Conservation (phyloP, 257 asterid genomes). For the Solanum sitiens region DNA sequence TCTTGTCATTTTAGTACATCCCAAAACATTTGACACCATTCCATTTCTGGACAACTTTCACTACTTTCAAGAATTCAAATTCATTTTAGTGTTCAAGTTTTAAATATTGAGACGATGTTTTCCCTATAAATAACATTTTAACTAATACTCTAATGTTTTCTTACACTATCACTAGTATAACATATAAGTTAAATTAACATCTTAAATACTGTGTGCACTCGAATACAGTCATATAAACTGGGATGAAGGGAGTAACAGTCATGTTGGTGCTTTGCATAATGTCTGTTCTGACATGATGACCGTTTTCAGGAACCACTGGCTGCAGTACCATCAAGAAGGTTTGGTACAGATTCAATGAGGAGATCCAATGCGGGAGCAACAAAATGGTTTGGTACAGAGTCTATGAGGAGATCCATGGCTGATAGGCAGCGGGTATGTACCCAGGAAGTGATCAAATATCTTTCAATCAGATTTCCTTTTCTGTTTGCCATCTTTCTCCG, state of each 20-base stretch:
- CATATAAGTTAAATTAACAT: neutral
- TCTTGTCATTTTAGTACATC: neutral
- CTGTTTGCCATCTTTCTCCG: neutral
- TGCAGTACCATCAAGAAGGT: slow-evolving; percentile 27
- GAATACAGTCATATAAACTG: neutral
- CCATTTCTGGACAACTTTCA: neutral
- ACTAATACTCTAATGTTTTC: neutral
- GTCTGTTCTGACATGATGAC: neutral
- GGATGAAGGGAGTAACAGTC: neutral
- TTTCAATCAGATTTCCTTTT: neutral
- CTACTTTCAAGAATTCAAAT: neutral
- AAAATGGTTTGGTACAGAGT: slow-evolving; percentile 41
- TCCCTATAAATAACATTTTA: neutral
- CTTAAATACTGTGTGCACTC: neutral
- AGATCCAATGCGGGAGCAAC: slow-evolving; percentile 37
- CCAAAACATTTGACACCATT: neutral
- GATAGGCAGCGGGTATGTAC: slow-evolving; percentile 70
- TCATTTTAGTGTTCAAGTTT: neutral
- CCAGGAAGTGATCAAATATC: neutral
- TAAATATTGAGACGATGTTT: neutral
- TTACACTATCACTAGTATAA: neutral
- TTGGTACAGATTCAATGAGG: slow-evolving; percentile 49
- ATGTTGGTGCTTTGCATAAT: neutral
- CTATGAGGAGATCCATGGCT: slow-evolving; percentile 52
- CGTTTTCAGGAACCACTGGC: slow-evolving; percentile 43